Conservation (phyloP, 169 alveolate species). For the Toxoplasma gondii region DNA sequence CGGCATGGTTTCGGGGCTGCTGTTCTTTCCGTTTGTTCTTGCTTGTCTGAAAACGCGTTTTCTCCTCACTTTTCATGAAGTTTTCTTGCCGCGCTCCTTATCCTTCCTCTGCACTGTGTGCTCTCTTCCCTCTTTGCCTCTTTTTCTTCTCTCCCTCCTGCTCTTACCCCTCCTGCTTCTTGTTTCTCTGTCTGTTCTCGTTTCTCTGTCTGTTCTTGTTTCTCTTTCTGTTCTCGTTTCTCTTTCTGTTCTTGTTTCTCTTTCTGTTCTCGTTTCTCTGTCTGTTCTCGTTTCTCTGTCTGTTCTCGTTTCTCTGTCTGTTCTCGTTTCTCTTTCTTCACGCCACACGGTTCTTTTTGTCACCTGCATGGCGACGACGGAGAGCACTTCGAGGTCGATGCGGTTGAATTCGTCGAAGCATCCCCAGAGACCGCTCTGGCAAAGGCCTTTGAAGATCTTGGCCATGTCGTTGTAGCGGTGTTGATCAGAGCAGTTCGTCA, state of each 20-base stretch:
- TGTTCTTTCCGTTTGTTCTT: too few relatives aligned
- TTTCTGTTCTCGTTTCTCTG: background rate
- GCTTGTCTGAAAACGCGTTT: too few relatives aligned
- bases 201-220: background rate
- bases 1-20: too few relatives aligned
- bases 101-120: too few relatives aligned
- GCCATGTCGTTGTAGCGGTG: slow-evolving; percentile 96
- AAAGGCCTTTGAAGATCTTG: slow-evolving; percentile 92
- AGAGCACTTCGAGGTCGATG: slow-evolving; percentile 91
- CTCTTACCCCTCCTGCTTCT: background rate
- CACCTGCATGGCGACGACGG: slow-evolving; percentile 94
- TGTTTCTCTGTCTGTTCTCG: background rate
- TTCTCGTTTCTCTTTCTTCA: background rate
- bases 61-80: too few relatives aligned
- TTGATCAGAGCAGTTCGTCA: slow-evolving; percentile 95
- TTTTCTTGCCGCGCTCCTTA: too few relatives aligned
- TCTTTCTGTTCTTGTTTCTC: background rate
- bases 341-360: background rate
- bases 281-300: background rate
- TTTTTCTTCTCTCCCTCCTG: background rate
- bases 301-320: background rate
- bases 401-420: slow-evolving; percentile 95
- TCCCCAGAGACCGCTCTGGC: slow-evolving; percentile 95
- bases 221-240: background rate
- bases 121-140: background rate